A percentile compares a stretch with the other conserved stretches of the same genome.
Conservation (phyloP, 208 protist genomes). For the Acanthamoeba pearcei region DNA sequence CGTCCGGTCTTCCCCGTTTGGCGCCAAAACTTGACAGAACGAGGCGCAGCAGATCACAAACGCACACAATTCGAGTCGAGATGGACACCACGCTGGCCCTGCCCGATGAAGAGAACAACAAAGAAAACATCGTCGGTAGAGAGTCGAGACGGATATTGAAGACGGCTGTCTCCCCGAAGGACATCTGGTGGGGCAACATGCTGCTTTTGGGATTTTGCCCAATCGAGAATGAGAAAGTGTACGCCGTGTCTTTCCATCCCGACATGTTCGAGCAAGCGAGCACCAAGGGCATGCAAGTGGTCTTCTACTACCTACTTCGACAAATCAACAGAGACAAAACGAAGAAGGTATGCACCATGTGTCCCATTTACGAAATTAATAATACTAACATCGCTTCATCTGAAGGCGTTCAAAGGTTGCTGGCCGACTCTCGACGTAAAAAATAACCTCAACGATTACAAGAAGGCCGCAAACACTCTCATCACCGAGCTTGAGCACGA, state of each 20-base stretch:
- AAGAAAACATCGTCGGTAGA: background rate
- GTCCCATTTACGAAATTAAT: too few species aligned
- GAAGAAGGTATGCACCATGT: conserved; percentile 8
- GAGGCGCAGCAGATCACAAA: background rate
- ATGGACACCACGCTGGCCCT: conserved; percentile 28
- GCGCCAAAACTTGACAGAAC: background rate
- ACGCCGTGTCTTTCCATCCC: background rate
- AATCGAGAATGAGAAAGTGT: conserved; percentile 15
- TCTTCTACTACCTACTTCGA: conserved; percentile 35
- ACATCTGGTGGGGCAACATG: conserved; percentile 66
- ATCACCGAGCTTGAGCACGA: conserved; percentile 57
- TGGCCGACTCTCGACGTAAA: conserved; percentile 47
- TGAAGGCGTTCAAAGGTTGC: conserved; percentile 34
- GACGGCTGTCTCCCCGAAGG: background rate
- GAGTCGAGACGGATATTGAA: background rate
- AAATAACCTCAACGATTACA: conserved; percentile 45
- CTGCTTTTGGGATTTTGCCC: conserved; percentile 43
- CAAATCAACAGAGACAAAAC: conserved; percentile 3
- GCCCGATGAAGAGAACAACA: conserved; percentile 1
- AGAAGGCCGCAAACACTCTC: conserved; percentile 19
- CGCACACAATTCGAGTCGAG: background rate
- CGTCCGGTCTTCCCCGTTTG: conserved; percentile 7
- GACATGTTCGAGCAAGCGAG: conserved; percentile 62
- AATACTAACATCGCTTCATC: background rate
- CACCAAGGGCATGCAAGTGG: conserved; percentile 69